Conservation (phyloP, 495 filamentous ascomycete species). For the Trichodelitschia bisporula region DNA sequence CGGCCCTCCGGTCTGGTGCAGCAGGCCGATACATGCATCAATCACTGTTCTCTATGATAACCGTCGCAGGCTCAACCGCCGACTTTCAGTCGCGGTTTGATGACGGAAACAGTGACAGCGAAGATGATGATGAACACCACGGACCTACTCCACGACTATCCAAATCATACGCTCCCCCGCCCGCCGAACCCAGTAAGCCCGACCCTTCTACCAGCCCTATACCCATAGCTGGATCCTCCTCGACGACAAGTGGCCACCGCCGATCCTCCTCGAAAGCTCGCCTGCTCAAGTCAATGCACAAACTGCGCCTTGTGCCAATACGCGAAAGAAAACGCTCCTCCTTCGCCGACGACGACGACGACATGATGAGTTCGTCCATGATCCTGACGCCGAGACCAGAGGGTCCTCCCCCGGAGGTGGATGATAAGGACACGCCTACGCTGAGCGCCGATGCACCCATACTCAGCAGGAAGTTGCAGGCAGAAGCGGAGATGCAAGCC, state of each 20-base stretch:
- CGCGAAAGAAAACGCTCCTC: slow-evolving; percentile 8
- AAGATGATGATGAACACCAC: slow-evolving; percentile 22
- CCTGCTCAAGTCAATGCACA: slow-evolving; percentile 31
- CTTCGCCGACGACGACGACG: no score
- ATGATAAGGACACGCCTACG: neutral
- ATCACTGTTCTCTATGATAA: slow-evolving; percentile 81
- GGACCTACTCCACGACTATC: neutral
- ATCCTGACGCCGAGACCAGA: no score
- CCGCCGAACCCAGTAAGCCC: slow-evolving; percentile 1
- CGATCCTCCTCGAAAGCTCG: slow-evolving; percentile 35
- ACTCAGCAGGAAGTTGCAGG: slow-evolving; percentile 64
- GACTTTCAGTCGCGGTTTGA: slow-evolving; percentile 67
- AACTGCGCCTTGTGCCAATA: slow-evolving; percentile 20
- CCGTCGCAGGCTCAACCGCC: slow-evolving; percentile 59
- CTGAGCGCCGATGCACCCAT: slow-evolving; percentile 28
- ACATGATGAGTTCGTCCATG: no score
- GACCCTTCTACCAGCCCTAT: neutral
- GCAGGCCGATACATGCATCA: slow-evolving; percentile 56
- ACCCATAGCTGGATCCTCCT: no score
- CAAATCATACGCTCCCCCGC: neutral
- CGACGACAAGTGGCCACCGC: slow-evolving; percentile 20
- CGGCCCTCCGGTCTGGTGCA: slow-evolving; percentile 27
- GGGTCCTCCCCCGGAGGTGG: no score
- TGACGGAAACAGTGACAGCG: slow-evolving; percentile 41
- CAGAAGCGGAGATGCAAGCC: slow-evolving; percentile 37